These are phyloP conservation scores for Bathelium albidoporum DNA, from an alignment of 495 filamentous ascomycete species.

Conservation along the genomic window DNA sequence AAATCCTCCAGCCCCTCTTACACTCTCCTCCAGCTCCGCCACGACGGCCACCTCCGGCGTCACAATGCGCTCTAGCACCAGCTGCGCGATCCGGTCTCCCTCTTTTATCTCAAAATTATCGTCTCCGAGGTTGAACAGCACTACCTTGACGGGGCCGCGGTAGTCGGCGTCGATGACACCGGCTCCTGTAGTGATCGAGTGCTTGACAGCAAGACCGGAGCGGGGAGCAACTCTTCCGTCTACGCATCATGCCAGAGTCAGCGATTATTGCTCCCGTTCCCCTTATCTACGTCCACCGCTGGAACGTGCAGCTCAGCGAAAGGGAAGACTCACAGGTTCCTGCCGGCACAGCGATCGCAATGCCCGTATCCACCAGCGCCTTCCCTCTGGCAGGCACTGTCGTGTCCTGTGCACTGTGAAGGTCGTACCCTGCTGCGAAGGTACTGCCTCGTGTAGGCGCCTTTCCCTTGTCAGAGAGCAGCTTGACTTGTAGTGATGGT, in stretches of 20 bases:
- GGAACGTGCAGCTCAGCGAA: neutral
- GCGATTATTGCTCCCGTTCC: conserved; percentile 4
- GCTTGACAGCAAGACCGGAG: conserved; percentile 81
- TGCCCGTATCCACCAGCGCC: conserved; percentile 77
- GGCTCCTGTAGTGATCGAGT: conserved; percentile 89
- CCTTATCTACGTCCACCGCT: no score
- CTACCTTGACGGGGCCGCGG: conserved; percentile 81
- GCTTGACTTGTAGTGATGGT: conserved; percentile 71
- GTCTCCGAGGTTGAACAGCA: conserved; percentile 87
- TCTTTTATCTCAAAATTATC: conserved; percentile 70
- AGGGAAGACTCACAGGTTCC: conserved; percentile 60
- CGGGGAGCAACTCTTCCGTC: conserved; percentile 89
- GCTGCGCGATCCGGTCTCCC: conserved; percentile 85
- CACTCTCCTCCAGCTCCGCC: conserved; percentile 77
- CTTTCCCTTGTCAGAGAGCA: conserved; percentile 59
- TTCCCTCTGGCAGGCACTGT: conserved; percentile 73
- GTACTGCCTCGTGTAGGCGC: conserved; percentile 80
- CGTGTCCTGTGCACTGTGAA: conserved; percentile 67
- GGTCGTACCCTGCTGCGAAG: conserved; percentile 86
- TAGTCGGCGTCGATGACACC: conserved; percentile 98
- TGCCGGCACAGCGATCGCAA: conserved; percentile 76
- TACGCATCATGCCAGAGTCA: conserved; percentile 21
- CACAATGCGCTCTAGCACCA: conserved; percentile 86
- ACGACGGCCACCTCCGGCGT: conserved; percentile 87
- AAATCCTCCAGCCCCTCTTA: conserved; percentile 83